Percentiles rank a stretch among this genome's conserved stretches.
phyloP scores from a whole-genome alignment of 257 asterid species.

The Solanum sparsipilum region DNA sequence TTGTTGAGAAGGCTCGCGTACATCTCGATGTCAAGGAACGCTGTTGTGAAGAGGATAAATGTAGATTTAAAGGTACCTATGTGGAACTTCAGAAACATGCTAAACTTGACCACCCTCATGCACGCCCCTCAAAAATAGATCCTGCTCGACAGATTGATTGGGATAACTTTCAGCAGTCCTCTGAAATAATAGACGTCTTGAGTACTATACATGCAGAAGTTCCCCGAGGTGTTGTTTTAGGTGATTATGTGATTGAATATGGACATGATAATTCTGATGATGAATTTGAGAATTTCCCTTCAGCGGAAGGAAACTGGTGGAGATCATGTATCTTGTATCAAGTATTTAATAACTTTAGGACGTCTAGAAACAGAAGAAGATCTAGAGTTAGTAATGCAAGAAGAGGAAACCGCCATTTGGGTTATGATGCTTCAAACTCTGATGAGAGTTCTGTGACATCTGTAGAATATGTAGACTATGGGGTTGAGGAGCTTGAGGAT shows the following conservation, averaged over 20 bases:
- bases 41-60: constrained; percentile 62
- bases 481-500: constrained; percentile 47
- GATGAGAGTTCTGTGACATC: constrained; percentile 78
- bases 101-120: constrained; percentile 61
- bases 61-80: constrained; percentile 52
- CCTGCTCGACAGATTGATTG: constrained; percentile 82
- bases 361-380: constrained; percentile 72
- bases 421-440: constrained; percentile 56
- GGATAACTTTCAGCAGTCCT: constrained; percentile 83
- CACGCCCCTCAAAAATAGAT: constrained; percentile 69
- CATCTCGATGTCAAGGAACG: constrained; percentile 59
- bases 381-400: constrained; percentile 54
- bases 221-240: constrained; percentile 77
- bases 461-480: constrained; percentile 47
- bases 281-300: constrained; percentile 56
- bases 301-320: constrained; percentile 77
- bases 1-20: constrained; percentile 49
- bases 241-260: constrained; percentile 86
- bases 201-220: constrained; percentile 79
- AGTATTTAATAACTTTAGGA: constrained; percentile 60
- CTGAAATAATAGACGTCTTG: constrained; percentile 74
- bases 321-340: constrained; percentile 73
- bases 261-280: constrained; percentile 75
- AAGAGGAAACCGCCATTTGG: constrained; percentile 46
- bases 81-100: constrained; percentile 65